These are phyloP conservation scores for Boletus huronensis DNA, from an alignment of 768 basidiomycete genomes.

Conservation along the genomic window DNA sequence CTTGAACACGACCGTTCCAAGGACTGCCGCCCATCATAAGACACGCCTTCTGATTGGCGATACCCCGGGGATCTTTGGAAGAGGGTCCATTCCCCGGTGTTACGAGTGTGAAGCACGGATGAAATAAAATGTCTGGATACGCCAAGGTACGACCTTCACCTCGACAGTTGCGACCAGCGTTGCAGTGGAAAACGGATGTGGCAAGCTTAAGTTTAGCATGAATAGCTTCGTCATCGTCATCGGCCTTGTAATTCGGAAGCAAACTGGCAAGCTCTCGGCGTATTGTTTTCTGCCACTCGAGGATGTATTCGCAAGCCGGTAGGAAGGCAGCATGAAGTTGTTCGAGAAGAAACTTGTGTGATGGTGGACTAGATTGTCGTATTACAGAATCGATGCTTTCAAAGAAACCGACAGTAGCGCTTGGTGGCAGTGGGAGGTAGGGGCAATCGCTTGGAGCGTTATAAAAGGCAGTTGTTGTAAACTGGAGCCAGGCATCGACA, in stretches of 20 bases:
- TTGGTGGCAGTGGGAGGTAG: conserved; percentile 28
- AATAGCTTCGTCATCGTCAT: conserved; percentile 16
- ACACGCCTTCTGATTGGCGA: conserved; percentile 23
- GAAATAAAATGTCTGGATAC: conserved; percentile 28
- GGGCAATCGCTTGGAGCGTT: conserved; percentile 10
- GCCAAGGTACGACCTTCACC: conserved; percentile 11
- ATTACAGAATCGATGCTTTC: conserved; percentile 25
- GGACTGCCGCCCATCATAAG: conserved; percentile 22
- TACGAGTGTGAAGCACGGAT: conserved; percentile 26
- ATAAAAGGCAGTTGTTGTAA: conserved; percentile 16
- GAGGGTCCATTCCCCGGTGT: conserved; percentile 3
- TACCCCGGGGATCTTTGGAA: conserved; percentile 18
- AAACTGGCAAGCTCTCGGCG: conserved; percentile 29
- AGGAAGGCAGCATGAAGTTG: conserved; percentile 20
- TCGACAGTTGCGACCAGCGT: conserved; percentile 11
- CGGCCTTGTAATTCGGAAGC: conserved; percentile 19
- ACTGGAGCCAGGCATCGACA: conserved; percentile 25
- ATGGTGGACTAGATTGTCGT: conserved; percentile 12
- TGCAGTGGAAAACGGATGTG: conserved; percentile 27
- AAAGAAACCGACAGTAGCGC: conserved; percentile 24
- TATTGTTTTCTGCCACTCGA: conserved; percentile 25
- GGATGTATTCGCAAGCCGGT: conserved; percentile 14
- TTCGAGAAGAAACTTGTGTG: conserved; percentile 9
- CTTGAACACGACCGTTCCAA: conserved; percentile 23
- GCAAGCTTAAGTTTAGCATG: conserved; percentile 26